phyloP scores from a whole-genome alignment of 2,329 filamentous ascomycete genomes.

The Colletotrichum noveboracense region DNA sequence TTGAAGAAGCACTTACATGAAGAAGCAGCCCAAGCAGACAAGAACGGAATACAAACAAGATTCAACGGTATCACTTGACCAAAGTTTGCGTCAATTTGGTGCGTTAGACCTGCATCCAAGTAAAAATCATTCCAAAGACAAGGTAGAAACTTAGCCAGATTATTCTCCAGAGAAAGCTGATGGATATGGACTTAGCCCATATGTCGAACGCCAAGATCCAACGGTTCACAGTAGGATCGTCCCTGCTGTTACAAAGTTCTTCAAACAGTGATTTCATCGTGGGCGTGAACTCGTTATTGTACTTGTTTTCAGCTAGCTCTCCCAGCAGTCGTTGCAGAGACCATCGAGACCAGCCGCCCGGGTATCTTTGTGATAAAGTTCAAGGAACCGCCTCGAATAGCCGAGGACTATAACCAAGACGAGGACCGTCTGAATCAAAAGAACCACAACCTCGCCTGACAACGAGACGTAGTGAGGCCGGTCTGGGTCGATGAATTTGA shows the following conservation, averaged over 20 bases:
- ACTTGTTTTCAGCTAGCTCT: neutral
- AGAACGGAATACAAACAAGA: neutral
- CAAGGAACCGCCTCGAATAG: neutral
- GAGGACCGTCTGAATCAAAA: neutral
- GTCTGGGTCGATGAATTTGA: neutral
- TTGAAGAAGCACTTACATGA: neutral
- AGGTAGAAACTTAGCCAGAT: neutral
- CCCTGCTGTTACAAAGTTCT: neutral
- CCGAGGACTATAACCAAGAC: neutral
- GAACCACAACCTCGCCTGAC: neutral
- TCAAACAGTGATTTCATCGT: neutral
- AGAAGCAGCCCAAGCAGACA: neutral
- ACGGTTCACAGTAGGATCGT: neutral
- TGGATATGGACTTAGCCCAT: neutral
- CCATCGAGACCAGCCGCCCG: neutral
- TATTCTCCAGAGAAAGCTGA: neutral
- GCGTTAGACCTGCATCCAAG: neutral
- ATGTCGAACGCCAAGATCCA: neutral
- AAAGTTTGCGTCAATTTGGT: neutral
- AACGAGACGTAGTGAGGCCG: neutral
- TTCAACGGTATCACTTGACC: neutral
- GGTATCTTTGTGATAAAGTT: neutral
- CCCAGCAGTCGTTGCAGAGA: neutral
- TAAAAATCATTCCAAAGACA: neutral
- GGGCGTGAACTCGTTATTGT: neutral